phyloP scores from a whole-genome alignment of 2,329 filamentous ascomycete species.

The Chaetomiaceae sp. region DNA sequence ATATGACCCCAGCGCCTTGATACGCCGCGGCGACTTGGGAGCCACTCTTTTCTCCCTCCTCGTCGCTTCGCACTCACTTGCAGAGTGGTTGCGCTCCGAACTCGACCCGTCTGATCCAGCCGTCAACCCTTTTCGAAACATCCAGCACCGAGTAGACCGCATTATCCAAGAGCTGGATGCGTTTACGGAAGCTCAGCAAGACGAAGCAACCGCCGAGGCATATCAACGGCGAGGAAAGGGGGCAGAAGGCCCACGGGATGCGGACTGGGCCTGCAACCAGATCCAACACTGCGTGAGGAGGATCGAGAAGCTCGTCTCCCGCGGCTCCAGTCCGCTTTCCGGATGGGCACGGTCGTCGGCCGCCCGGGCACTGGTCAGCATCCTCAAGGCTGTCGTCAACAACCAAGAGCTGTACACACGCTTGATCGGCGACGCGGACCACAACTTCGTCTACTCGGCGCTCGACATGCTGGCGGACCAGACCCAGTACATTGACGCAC shows the following conservation, averaged over 20 bases:
- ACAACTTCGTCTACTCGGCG: conserved; percentile 43
- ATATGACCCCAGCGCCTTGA: conserved; percentile 29
- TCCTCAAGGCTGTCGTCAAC: conserved; percentile 42
- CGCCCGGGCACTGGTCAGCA: conserved; percentile 44
- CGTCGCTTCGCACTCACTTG: conserved; percentile 50
- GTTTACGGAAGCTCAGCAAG: conserved; percentile 25
- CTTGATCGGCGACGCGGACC: conserved; percentile 43
- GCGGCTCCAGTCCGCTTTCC: conserved; percentile 36
- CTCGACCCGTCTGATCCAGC: conserved; percentile 42
- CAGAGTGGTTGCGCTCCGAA: conserved; percentile 47
- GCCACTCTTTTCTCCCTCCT: conserved; percentile 51
- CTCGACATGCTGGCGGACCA: conserved; percentile 43
- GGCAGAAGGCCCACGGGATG: conserved; percentile 36
- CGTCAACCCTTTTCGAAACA: conserved; percentile 45
- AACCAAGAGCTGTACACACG: conserved; percentile 46
- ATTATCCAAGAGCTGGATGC: conserved; percentile 43
- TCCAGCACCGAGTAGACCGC: conserved; percentile 44
- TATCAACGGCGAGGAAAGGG: conserved; percentile 13
- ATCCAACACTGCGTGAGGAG: conserved; percentile 40
- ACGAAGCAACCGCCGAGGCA: conserved; percentile 7
- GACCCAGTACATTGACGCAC: conserved; percentile 39
- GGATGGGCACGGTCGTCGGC: conserved; percentile 41
- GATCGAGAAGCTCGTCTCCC: conserved; percentile 39
- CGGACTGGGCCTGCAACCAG: conserved; percentile 48
- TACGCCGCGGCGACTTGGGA: conserved; percentile 42